Evolutionary conservation across 1,284 basidiomycete species (phyloP).

Genomic region (Ustilago bromivora): DNA sequence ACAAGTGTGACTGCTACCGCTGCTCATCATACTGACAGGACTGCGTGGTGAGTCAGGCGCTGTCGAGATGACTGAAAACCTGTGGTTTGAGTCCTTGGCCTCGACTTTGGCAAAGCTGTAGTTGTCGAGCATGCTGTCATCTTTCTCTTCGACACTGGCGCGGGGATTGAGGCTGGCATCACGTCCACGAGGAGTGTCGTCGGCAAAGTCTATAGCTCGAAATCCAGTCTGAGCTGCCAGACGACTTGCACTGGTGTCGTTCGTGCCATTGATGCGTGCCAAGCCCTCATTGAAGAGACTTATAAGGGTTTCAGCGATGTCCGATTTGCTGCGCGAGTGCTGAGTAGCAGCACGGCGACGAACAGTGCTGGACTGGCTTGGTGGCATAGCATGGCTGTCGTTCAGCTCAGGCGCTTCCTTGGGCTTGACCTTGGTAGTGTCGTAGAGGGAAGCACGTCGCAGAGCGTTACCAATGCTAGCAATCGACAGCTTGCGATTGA

Average conservation of each 20-base stretch:
- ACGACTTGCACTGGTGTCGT: neutral
- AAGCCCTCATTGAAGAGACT: constrained; percentile 32
- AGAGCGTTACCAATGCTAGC: constrained; percentile 41
- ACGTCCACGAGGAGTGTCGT: constrained; percentile 50
- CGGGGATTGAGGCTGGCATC: constrained; percentile 15
- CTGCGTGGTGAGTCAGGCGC: constrained; percentile 29
- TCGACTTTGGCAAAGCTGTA: constrained; percentile 36
- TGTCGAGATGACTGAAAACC: constrained; percentile 19
- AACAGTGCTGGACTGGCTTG: neutral
- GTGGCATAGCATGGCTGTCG: neutral
- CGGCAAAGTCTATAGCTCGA: constrained; percentile 41
- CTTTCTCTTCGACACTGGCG: constrained; percentile 24
- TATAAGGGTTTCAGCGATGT: constrained; percentile 33
- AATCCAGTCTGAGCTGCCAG: constrained; percentile 20
- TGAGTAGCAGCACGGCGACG: constrained; percentile 22
- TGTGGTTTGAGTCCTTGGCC: constrained; percentile 32
- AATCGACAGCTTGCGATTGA: constrained; percentile 43
- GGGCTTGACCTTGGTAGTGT: constrained; percentile 29
- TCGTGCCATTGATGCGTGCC: constrained; percentile 16
- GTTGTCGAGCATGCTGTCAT: constrained; percentile 40
- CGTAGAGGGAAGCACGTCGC: constrained; percentile 41
- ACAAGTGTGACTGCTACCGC: constrained; percentile 14
- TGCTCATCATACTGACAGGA: constrained; percentile 20
- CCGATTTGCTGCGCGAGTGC: constrained; percentile 35
- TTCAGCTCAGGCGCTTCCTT: constrained; percentile 13